Conservation (phyloP, 2,329 filamentous ascomycete genomes). For the Colletotrichum tropicale region DNA sequence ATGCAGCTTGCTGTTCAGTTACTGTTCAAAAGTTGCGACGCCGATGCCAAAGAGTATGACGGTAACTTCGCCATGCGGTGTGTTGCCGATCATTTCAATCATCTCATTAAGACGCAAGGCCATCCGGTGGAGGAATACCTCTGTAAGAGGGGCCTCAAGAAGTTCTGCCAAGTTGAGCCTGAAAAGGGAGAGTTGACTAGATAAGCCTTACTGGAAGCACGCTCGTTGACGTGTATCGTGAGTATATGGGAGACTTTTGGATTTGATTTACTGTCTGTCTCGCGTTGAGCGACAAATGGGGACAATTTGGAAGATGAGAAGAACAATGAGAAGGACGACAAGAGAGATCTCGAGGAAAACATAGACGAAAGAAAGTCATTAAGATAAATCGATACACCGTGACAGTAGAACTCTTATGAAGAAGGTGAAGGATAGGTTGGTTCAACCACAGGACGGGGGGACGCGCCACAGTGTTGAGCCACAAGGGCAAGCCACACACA, state of each 20-base stretch:
- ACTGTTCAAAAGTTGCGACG: neutral
- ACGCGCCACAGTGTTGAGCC: neutral
- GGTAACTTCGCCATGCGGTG: neutral
- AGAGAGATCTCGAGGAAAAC: neutral
- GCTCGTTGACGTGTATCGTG: rapidly evolving
- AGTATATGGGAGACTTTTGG: neutral
- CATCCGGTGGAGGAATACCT: neutral
- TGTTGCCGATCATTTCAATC: neutral
- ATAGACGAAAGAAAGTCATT: neutral
- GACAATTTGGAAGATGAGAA: neutral
- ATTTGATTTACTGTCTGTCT: neutral
- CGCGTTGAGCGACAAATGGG: no score
- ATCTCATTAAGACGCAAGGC: neutral
- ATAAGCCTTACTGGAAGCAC: neutral
- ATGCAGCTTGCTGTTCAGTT: neutral
- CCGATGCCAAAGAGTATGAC: neutral
- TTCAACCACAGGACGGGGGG: neutral
- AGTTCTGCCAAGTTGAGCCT: neutral
- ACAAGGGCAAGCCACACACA: neutral
- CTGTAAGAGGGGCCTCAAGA: neutral
- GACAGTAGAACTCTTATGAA: neutral
- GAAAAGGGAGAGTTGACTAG: rapidly evolving
- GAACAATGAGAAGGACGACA: neutral
- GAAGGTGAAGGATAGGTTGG: neutral
- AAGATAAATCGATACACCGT: neutral